Evolutionary conservation across 768 basidiomycete genomes (phyloP).

Genomic region (Brasilioporus rufonigricans): DNA sequence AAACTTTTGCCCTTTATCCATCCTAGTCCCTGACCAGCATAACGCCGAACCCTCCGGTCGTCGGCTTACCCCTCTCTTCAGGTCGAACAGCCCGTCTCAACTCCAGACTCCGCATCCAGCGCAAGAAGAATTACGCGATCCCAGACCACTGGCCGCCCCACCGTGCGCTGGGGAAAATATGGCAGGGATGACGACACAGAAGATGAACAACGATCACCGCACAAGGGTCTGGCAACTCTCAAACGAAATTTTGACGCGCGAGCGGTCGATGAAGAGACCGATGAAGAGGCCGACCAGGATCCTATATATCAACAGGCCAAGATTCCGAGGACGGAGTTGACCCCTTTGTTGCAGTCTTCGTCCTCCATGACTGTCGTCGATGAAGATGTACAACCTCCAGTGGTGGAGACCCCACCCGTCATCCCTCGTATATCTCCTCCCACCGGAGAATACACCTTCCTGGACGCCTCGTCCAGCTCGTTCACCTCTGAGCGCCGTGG

Average conservation of each 20-base stretch:
- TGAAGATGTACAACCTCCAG: slow-evolving; percentile 13
- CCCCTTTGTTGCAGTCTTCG: slow-evolving; percentile 23
- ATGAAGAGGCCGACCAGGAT: slow-evolving; percentile 29
- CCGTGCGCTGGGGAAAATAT: slow-evolving; percentile 35
- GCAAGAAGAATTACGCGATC: slow-evolving; percentile 33
- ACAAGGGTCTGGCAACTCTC: slow-evolving; percentile 21
- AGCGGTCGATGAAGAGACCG: slow-evolving; percentile 35
- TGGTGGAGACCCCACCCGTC: slow-evolving; percentile 4
- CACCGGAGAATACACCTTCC: slow-evolving; percentile 34
- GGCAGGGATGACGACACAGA: slow-evolving; percentile 31
- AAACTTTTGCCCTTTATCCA: slow-evolving; percentile 31
- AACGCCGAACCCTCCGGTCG: slow-evolving; percentile 29
- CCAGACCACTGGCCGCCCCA: slow-evolving; percentile 33
- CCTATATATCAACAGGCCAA: slow-evolving; percentile 21
- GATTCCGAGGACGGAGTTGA: slow-evolving; percentile 28
- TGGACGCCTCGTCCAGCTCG: slow-evolving; percentile 35
- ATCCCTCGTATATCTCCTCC: slow-evolving; percentile 25
- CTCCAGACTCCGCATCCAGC: slow-evolving; percentile 26
- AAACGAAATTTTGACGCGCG: slow-evolving; percentile 35
- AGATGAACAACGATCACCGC: slow-evolving; percentile 15
- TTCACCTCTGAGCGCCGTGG: slow-evolving; percentile 41
- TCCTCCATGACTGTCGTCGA: slow-evolving; percentile 32
- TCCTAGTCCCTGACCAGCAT: slow-evolving; percentile 25
- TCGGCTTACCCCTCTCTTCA: slow-evolving; percentile 21
- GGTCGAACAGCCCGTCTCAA: slow-evolving; percentile 19